Evolutionary conservation across 1,284 basidiomycete species (phyloP).

Genomic region (Melampsora americana): DNA sequence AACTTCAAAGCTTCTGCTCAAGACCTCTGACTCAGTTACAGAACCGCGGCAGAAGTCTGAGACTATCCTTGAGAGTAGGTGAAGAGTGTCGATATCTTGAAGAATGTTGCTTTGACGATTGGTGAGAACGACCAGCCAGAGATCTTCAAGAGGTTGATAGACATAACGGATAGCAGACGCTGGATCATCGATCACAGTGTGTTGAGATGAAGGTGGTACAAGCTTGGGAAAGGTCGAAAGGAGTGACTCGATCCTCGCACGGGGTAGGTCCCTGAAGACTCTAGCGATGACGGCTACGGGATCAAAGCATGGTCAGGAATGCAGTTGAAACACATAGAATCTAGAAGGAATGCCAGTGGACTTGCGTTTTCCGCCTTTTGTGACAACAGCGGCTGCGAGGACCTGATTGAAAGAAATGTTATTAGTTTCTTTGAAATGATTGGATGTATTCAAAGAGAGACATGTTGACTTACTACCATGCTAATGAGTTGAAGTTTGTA

Average conservation of each 20-base stretch:
- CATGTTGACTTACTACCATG: neutral
- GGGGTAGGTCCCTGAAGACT: conserved; percentile 90
- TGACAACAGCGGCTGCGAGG: conserved; percentile 87
- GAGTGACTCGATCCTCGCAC: conserved; percentile 87
- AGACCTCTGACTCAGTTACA: conserved; percentile 83
- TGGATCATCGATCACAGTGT: conserved; percentile 79
- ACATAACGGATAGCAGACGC: conserved; percentile 85
- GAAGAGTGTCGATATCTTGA: conserved; percentile 94
- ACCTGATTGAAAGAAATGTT: conserved; percentile 56
- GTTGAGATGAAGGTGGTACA: conserved; percentile 93
- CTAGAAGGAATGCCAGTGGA: conserved; percentile 34
- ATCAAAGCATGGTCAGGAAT: neutral
- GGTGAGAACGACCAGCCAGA: conserved; percentile 95
- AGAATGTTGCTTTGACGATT: conserved; percentile 98
- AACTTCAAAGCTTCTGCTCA: conserved; percentile 88
- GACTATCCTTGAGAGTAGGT: conserved; percentile 87
- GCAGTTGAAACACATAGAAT: neutral
- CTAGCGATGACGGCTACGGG: conserved; percentile 86
- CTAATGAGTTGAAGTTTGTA: neutral
- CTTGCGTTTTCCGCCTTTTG: conserved; percentile 84
- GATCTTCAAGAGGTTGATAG: conserved; percentile 95
- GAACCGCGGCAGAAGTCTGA: conserved; percentile 74
- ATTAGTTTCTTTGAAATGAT: neutral
- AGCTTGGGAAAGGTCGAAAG: conserved; percentile 96
- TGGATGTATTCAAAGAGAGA: neutral